phyloP scores from a whole-genome alignment of 2,329 filamentous ascomycete species.

The Fusarium tupiense region DNA sequence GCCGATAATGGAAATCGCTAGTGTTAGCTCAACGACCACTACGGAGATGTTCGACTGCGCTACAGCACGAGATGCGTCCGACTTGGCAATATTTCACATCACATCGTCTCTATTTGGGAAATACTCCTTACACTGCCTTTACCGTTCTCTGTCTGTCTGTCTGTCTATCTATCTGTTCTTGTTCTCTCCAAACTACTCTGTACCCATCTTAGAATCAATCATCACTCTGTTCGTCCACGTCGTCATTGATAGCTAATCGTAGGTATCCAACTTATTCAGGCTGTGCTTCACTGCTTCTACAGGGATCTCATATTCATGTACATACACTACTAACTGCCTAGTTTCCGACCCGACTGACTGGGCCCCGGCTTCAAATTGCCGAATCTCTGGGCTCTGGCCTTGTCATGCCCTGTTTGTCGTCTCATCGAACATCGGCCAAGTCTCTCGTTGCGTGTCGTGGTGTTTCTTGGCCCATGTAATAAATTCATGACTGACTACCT shows the following conservation, averaged over 20 bases:
- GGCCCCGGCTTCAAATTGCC: slow-evolving; percentile 19
- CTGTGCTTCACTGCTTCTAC: slow-evolving; percentile 6
- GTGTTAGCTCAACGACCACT: slow-evolving; percentile 30
- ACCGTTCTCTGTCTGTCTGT: neutral
- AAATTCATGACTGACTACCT: neutral
- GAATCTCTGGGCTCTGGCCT: slow-evolving; percentile 4
- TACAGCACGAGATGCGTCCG: slow-evolving; percentile 26
- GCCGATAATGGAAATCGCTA: slow-evolving; percentile 25
- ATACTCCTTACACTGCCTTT: slow-evolving; percentile 11
- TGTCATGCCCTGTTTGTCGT: slow-evolving; percentile 5
- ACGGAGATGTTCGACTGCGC: slow-evolving; percentile 31
- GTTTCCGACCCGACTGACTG: slow-evolving; percentile 24
- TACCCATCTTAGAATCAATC: neutral
- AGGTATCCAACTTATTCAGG: neutral
- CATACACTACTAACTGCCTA: neutral
- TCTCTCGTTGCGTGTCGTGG: slow-evolving; percentile 7
- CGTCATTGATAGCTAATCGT: neutral
- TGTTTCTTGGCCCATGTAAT: slow-evolving; percentile 30
- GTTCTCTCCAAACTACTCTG: neutral
- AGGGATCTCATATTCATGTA: slow-evolving; percentile 1
- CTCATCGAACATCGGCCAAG: slow-evolving; percentile 9
- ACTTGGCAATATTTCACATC: slow-evolving; percentile 23
- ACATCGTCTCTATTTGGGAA: slow-evolving; percentile 25
- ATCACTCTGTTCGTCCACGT: neutral
- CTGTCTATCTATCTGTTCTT: neutral